These are phyloP conservation scores for Syzygium malaccense DNA, from an alignment of 441 rosid genomes.

Conservation along the genomic window DNA sequence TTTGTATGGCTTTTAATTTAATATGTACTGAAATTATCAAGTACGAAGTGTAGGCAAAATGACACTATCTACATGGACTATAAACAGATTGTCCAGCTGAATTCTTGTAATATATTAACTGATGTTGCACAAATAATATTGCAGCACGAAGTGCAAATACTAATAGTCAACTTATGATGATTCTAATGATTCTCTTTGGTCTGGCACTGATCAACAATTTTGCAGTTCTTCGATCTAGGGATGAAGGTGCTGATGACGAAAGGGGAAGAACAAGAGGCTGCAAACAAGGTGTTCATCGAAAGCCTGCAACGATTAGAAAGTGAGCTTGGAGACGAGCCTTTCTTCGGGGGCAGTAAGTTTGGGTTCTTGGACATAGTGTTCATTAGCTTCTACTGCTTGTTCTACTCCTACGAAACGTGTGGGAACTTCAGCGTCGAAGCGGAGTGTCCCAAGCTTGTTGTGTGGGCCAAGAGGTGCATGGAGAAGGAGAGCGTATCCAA, in stretches of 20 bases:
- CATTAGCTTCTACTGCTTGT: constrained; percentile 1
- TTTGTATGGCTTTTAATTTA: too few relatives aligned
- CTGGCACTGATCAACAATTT: not conserved
- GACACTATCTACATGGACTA: too few relatives aligned
- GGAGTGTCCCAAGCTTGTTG: constrained; percentile 10
- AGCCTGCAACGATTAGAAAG: constrained; percentile 5
- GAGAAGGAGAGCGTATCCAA: constrained; percentile 14
- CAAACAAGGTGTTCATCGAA: constrained; percentile 1
- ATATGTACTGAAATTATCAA: too few relatives aligned
- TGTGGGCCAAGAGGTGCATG: constrained; percentile 19
- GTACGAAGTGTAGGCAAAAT: too few relatives aligned
- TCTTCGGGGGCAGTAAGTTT: constrained; percentile 10
- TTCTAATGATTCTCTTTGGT: not conserved
- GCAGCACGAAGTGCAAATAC: not conserved
- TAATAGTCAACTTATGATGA: not conserved
- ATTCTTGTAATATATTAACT: not conserved
- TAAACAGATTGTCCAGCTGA: too few relatives aligned
- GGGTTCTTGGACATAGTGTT: constrained; percentile 11
- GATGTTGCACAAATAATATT: not conserved
- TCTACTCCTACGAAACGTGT: not conserved
- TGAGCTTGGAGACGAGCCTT: constrained; percentile 19
- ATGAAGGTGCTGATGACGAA: not conserved
- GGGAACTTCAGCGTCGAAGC: constrained; percentile 14
- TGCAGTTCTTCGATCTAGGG: not conserved
- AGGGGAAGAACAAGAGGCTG: constrained; percentile 3